Conservation (phyloP, 345 rosid species). For the Hibiscus mutabilis region DNA sequence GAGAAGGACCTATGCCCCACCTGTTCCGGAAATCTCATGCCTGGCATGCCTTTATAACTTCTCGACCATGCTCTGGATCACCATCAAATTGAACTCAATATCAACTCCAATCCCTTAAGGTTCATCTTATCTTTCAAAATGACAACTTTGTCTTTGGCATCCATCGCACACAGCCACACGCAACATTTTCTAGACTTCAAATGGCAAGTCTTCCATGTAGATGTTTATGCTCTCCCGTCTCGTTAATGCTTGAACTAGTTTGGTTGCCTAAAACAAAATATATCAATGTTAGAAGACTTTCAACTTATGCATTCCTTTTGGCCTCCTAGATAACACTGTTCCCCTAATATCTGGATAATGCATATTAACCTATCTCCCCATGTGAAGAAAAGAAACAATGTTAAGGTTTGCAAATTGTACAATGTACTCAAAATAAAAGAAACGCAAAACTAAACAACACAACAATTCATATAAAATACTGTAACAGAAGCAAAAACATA, state of each 20-base stretch:
- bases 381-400: background rate
- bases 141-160: background rate
- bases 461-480: background rate
- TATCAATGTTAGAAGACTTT: slow-evolving; percentile 23
- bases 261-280: slow-evolving; percentile 22
- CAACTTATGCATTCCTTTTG: slow-evolving; percentile 24
- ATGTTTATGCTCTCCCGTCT: slow-evolving; percentile 22
- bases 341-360: slow-evolving; percentile 22
- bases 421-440: slow-evolving; percentile 10
- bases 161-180: background rate
- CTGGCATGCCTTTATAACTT: background rate
- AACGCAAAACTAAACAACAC: background rate
- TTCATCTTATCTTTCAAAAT: background rate
- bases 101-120: background rate
- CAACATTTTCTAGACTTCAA: slow-evolving; percentile 24
- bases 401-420: slow-evolving; percentile 29
- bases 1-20: background rate
- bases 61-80: background rate
- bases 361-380: slow-evolving; percentile 26
- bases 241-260: slow-evolving; percentile 23
- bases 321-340: slow-evolving; percentile 24
- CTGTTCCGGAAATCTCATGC: background rate
- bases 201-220: slow-evolving; percentile 31
- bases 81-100: background rate
- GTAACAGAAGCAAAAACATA: background rate